Evolutionary conservation across 768 basidiomycete species (phyloP).

Genomic region (Macrolepiota fuliginosa): DNA sequence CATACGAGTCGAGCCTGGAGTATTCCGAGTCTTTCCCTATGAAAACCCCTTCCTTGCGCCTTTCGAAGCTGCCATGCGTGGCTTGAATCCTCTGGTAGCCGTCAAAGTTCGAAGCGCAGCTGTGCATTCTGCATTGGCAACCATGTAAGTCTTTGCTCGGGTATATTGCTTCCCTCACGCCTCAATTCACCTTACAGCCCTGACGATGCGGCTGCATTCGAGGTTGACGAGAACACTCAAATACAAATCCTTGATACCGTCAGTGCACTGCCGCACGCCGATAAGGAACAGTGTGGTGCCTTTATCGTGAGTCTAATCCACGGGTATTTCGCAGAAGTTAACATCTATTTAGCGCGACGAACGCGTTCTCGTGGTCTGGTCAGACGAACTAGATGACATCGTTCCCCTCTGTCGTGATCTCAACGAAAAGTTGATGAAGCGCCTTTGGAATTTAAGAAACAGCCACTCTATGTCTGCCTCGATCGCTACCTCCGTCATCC

Average conservation of each 20-base stretch:
- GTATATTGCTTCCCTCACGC: slow-evolving; percentile 2
- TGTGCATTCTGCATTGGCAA: slow-evolving; percentile 73
- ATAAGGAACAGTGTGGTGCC: slow-evolving; percentile 90
- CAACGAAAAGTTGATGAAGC: slow-evolving; percentile 62
- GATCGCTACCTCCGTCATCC: slow-evolving; percentile 35
- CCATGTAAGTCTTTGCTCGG: slow-evolving; percentile 47
- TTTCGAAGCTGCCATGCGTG: slow-evolving; percentile 76
- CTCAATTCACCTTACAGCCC: slow-evolving; percentile 33
- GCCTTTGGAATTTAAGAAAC: slow-evolving; percentile 49
- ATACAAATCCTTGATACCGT: slow-evolving; percentile 84
- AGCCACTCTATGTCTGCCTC: slow-evolving; percentile 37
- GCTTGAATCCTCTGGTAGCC: slow-evolving; percentile 80
- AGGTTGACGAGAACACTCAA: slow-evolving; percentile 76
- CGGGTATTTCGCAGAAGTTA: slow-evolving; percentile 4
- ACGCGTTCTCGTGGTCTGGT: slow-evolving; percentile 80
- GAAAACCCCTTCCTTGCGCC: slow-evolving; percentile 78
- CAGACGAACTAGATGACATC: slow-evolving; percentile 77
- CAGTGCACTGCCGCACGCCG: slow-evolving; percentile 63
- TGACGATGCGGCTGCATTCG: slow-evolving; percentile 59
- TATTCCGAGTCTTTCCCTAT: slow-evolving; percentile 83
- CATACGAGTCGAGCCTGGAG: slow-evolving; percentile 62
- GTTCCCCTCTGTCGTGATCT: slow-evolving; percentile 74
- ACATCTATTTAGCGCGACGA: slow-evolving; percentile 64
- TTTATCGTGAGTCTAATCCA: slow-evolving; percentile 59
- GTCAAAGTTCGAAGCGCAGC: slow-evolving; percentile 80